Base-by-base conservation (phyloP, 179 eudicot genomes). In the Camellia oleifera region DNA sequence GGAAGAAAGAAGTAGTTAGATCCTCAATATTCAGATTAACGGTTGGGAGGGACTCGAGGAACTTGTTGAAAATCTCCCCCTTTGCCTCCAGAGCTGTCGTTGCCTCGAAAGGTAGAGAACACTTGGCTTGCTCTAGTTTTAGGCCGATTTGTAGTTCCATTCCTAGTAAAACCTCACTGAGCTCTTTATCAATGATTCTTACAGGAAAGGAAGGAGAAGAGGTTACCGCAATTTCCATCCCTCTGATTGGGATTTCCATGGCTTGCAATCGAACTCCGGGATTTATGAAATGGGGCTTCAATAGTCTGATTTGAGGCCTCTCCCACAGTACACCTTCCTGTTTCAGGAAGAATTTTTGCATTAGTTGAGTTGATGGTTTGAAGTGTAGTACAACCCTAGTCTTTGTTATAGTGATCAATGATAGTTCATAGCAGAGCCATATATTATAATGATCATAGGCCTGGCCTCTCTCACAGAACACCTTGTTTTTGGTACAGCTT, bases 321-420 rank as follows among this genome's bases (percentile, higher is more conserved):
- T 92, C 97, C 93, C 93, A 93, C 26, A 80, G 69, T 83, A 87
- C 80, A 71, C 93, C 90, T 86, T 88, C 94, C 98, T 94, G 90
- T 72, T 32, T 54, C 46, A 63, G 26, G 63, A 48, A 3, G 52
- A 76, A 46, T 61, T 17, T 32, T 32, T 32, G 52, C 52, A 48
- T 7, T 0, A 48, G 52, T 48, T 7, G 7, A 48, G 5, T 4
- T 48, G 52, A 48, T 48, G 52, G 52, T 48, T 48, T 48, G 52
- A 48, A 48, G 52, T 48, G 52, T 48, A 48, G 2, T 0, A 4
- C 52, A 48, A 3, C 40, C 40, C 40, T 32, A 32, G 40, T 32
- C 40, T 32, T 32, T 32, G 40, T 32, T 32, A 32, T 32, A 32
- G 40, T 32, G 40, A 32, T 32, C 40, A 32, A 32, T 32, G 40